Base-by-base conservation (phyloP, 2,329 filamentous ascomycete species). In the Cladosporium cucumerinum region DNA sequence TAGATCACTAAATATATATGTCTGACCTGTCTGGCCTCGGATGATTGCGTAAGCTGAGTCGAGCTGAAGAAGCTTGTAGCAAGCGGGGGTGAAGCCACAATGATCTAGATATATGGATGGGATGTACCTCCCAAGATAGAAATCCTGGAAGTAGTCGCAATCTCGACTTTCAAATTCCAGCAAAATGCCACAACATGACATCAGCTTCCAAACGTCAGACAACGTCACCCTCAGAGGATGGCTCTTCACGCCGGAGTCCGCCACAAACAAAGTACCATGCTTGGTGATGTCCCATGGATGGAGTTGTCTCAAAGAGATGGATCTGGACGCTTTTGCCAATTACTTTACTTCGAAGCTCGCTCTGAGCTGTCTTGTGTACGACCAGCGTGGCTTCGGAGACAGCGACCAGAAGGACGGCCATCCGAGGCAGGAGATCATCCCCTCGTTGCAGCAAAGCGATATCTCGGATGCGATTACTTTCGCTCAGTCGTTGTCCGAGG, bases 401-500 rank as follows among this genome's bases (percentile, higher is more conserved):
- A 74, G 73, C 60, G 77, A 79, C 36, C 36, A 46, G 25, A 49
- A 46, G 12, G 36, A 46, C 10, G 74, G 74, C 18, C 59, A 71
- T 57, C 76, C 75, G 8, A 70, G 73, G 12, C 67, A 71, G 5
- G 75, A 78, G 65, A 75, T 80, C 30, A 67, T 73, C 26, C 71
- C 75, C 0, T 30, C 61, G 4, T 25, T 71, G 46, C 77, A 80
- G 65, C 66, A 69, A 26, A 72, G 69, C 55, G 78, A 80, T 66
- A 72, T 73, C 48, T 72, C 70, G 7, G 76, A 79, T 66, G 78
- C 78, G 6, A 77, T 80, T 51, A 78, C 77, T 16, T 80, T 74
- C 67, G 73, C 74, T 6, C 73, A 75, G 52, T 69, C 70, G 8
- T 61, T 70, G 18, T 26, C 65, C 2, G 71, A 78, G 28, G 73